Evolutionary conservation across 345 rosid species (phyloP), one percentile per base, ranked within the genome.

Genomic region (Cardiospermum halicacabum): DNA sequence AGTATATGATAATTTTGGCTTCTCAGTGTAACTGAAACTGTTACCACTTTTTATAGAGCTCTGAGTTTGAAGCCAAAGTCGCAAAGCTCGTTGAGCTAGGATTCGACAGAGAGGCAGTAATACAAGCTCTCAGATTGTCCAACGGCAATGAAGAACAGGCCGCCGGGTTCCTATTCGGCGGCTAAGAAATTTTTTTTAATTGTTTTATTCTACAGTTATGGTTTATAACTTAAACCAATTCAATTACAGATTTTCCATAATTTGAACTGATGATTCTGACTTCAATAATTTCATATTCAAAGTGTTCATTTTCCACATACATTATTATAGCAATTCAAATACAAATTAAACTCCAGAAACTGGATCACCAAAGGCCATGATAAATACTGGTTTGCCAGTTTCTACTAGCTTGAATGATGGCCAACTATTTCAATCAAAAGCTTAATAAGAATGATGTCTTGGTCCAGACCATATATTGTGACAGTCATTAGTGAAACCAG

Each of bases 91-190:
- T 85, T 62, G 97, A 91, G 74, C 79, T 94, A 15, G 97, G 99
- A 0, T 94, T 94, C 62, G 65, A 78, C 31, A 87, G 97, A 45
- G 90, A 81, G n/a, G 87, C 88, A 47, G 99, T 84, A 43, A 48
- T 85, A 27, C 93, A 91, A 76, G 97, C 99, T 43, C 96, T 94
- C n/a, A 80, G 78, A 77, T 68, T 91, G 47, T 91, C 82, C 63
- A 66, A 85, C 24, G 97, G 93, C 57, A 91, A 89, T 53, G 99
- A 94, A 78, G 99, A 94, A 37, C 99, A 89, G 72, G 99, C 97
- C 11, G 99, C 97, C 26, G 95, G 93, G 18, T 91, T 84, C 77
- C 97, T 91, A 56, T 94, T 94, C 45, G 99, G 91, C 32, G 88
- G 96, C 60, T 94, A 73, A 85, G n/a, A 8, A 69, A 48, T 34